Evolutionary conservation across 169 alveolate genomes (phyloP).

Genomic region (Eimeria sp.): DNA sequence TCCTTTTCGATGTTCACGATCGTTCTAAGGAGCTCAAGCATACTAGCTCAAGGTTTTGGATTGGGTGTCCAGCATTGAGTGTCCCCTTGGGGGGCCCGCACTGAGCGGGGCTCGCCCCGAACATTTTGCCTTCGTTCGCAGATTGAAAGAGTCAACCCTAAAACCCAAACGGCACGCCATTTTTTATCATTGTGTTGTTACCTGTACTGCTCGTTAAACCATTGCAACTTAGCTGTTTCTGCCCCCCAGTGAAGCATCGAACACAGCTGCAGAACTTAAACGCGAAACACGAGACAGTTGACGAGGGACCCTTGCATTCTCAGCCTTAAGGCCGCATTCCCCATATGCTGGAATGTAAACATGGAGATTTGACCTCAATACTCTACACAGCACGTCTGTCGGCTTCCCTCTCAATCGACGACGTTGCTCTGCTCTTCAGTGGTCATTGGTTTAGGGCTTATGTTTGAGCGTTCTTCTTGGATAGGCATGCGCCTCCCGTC

Average conservation of each 20-base stretch:
- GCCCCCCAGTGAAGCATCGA: not conserved
- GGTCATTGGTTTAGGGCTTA: not conserved
- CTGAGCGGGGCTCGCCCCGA: not conserved
- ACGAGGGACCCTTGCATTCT: not conserved
- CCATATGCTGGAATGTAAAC: not conserved
- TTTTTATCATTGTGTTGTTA: not conserved
- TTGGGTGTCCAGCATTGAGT: not conserved
- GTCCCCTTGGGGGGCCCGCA: constrained; percentile 7
- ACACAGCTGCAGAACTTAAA: not conserved
- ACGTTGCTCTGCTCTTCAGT: not conserved
- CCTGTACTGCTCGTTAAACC: not conserved
- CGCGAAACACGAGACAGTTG: not conserved
- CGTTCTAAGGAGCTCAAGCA: not conserved
- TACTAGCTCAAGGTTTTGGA: not conserved
- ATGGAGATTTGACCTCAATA: not conserved
- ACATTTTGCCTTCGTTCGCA: not conserved
- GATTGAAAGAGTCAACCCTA: not conserved
- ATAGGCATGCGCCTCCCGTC: not conserved
- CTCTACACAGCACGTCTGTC: not conserved
- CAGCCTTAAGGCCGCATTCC: not conserved
- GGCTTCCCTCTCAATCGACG: not conserved
- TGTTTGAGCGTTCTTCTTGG: not conserved
- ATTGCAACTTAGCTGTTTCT: not conserved
- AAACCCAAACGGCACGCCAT: not conserved
- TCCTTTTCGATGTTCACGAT: not conserved